Base-by-base conservation (phyloP, 1,139 yeast species). In the Suhomyces panamericanus region DNA sequence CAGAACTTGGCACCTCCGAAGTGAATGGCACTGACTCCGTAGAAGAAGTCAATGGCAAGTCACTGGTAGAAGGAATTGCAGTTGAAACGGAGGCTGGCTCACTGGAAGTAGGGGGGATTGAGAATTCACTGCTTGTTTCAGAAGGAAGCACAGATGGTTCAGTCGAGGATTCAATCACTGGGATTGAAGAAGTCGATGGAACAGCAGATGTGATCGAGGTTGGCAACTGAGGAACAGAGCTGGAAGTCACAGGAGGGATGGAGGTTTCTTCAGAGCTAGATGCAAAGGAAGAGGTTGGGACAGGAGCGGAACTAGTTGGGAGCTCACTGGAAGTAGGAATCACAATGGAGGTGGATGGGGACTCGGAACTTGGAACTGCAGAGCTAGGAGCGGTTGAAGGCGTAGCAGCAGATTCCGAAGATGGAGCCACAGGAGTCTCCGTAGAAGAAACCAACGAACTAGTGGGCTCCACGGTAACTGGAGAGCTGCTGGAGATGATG, bases 391-490 rank as follows among this genome's bases (percentile, higher is more conserved):
- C 32, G 14, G 39, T 20, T 12, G 22, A 34, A 32, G 32, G 20
- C 16, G 51, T 13, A n/a, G 37, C 34, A 5, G 13, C 31, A 13
- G 28, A 7, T 29, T 16, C 20, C 24, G 17, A 30, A 17, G 39
- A 17, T 2, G 42, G 14, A 20, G 39, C 27, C n/a, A 32, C 38
- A 24, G 44, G 15, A 24, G 30, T 34, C 38, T 14, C 28, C 11
- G 38, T 27, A 10, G 43, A 24, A 12, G 41, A 15, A 9, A 42
- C 36, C 9, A 28, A 14, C 9, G 43, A 22, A 12, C 41, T 36
- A 2, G 46, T 13, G 20, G 49, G 42, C 29, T 42, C 32, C 29
- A 35, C 30, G 14, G 49, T 16, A 28, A 15, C 16, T 32, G 27
- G 35, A 20, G 35, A 16, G 3, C 14, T 24, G 3, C 15, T n/a